Evolutionary conservation across 2,329 filamentous ascomycete species (phyloP), one percentile per base, ranked within the genome.

Genomic region (Xylariaceae sp.): DNA sequence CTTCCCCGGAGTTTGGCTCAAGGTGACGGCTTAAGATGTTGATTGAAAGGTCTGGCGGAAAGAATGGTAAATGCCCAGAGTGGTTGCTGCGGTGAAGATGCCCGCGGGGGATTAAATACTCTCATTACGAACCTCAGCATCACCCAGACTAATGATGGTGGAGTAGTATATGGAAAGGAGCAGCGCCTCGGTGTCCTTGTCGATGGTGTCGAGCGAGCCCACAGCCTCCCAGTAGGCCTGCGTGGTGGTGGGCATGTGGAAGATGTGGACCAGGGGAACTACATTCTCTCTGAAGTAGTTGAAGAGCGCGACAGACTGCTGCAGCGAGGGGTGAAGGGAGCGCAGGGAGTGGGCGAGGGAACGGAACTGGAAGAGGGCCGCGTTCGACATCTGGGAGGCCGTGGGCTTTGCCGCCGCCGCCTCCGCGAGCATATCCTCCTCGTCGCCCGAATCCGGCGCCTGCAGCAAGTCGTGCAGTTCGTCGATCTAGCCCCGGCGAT

Each of bases 91-190:
- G n/a, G n/a, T n/a, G n/a, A n/a, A n/a, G n/a, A n/a, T n/a, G n/a
- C n/a, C n/a, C n/a, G n/a, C n/a, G n/a, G n/a, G n/a, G n/a, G n/a
- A n/a, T n/a, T n/a, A n/a, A n/a, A n/a, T n/a, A n/a, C n/a, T n/a
- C n/a, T n/a, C n/a, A n/a, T n/a, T n/a, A n/a, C n/a, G n/a, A n/a
- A n/a, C n/a, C n/a, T n/a, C n/a, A n/a, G 65, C 53, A 2, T 59
- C 40, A 1, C 59, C 55, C 23, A 73, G 53, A 38, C 70, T 72
- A 4, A 70, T 75, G 3, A 76, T 61, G 0, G 72, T 67, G 2
- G 64, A 66, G 39, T 79, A 73, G 52, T 80, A 82, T 29, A 83
- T 70, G 6, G 74, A 59, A 46, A 82, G 80, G 2, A 81, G 54
- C 17, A 80, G 53, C 3, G 70, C 65, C 49, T 82, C 77, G 10